Percentiles rank a stretch among this genome's conserved stretches.
phyloP scores from a whole-genome alignment of 78 protist genomes.

The Dictyostelium citrinum region DNA sequence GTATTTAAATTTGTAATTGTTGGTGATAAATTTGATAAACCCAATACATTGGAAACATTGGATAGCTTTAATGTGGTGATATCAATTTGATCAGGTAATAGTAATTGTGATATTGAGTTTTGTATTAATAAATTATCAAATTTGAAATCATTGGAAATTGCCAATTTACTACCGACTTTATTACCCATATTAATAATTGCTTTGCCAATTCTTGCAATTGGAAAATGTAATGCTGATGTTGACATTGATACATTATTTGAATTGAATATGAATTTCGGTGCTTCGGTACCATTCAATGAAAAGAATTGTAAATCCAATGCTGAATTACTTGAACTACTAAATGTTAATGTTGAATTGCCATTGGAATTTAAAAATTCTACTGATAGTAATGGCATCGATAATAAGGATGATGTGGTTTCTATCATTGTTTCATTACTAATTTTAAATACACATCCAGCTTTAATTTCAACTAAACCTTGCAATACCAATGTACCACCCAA shows the following conservation, averaged over 20 bases:
- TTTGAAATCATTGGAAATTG: not conserved
- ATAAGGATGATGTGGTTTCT: not conserved
- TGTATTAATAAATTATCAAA: not conserved
- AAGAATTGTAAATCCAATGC: not conserved
- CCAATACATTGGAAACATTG: not conserved
- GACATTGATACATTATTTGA: not conserved
- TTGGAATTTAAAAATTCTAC: not conserved
- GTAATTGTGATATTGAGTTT: not conserved
- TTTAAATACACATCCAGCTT: not conserved
- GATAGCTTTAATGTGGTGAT: not conserved
- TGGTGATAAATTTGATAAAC: not conserved
- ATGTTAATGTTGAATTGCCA: not conserved
- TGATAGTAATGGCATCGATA: not conserved
- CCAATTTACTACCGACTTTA: not conserved
- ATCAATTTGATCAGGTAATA: not conserved
- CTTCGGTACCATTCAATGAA: not conserved
- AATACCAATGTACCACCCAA: constrained; percentile 15
- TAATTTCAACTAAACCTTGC: not conserved
- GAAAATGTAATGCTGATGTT: not conserved
- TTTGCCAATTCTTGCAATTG: not conserved
- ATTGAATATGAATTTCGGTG: not conserved
- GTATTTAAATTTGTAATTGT: not conserved
- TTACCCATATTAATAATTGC: not conserved
- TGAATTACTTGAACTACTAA: not conserved
- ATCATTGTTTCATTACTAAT: not conserved